A percentile compares a stretch with the other conserved stretches of the same genome.
phyloP scores from a whole-genome alignment of 805 yeast species.

The Starmerella scarabaei region DNA sequence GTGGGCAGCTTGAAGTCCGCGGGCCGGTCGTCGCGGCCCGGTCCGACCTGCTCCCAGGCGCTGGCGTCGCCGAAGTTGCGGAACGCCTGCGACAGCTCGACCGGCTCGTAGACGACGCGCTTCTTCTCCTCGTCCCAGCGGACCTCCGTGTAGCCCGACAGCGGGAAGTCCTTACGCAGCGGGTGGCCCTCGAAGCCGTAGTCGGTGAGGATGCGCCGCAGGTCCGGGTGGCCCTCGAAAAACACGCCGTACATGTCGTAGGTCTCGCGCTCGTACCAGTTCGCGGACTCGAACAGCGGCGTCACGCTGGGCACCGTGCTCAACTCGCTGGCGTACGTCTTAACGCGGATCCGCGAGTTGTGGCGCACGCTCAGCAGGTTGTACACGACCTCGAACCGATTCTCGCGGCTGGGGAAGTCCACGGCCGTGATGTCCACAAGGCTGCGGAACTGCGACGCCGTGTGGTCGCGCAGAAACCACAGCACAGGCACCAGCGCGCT shows the following conservation, averaged over 20 bases:
- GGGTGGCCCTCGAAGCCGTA: slow-evolving; percentile 91
- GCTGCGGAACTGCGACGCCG: slow-evolving; percentile 66
- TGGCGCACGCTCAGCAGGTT: slow-evolving; percentile 67
- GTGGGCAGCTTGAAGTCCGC: slow-evolving; percentile 69
- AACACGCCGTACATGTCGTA: slow-evolving; percentile 79
- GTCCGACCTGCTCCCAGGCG: slow-evolving; percentile 87
- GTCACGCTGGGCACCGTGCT: slow-evolving; percentile 69
- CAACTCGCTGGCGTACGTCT: slow-evolving; percentile 76
- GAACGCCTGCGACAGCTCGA: slow-evolving; percentile 85
- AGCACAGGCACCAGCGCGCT: slow-evolving; percentile 58
- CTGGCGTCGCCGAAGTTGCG: slow-evolving; percentile 84
- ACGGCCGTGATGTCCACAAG: slow-evolving; percentile 76
- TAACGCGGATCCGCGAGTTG: slow-evolving; percentile 77
- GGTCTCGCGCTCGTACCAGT: slow-evolving; percentile 85
- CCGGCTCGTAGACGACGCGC: slow-evolving; percentile 78
- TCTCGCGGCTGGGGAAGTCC: slow-evolving; percentile 70
- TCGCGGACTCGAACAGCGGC: slow-evolving; percentile 63
- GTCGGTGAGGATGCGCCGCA: slow-evolving; percentile 81
- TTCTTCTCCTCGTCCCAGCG: slow-evolving; percentile 84
- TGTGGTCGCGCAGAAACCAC: slow-evolving; percentile 60
- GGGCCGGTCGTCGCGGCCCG: slow-evolving; percentile 71
- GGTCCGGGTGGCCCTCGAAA: slow-evolving; percentile 80
- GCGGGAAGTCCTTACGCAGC: slow-evolving; percentile 81
- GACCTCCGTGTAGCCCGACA: slow-evolving; percentile 82
- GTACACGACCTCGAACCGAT: slow-evolving; percentile 79